These are phyloP conservation scores for Stereocaulon alpinum DNA, from an alignment of 495 filamentous ascomycete genomes.

Conservation along the genomic window DNA sequence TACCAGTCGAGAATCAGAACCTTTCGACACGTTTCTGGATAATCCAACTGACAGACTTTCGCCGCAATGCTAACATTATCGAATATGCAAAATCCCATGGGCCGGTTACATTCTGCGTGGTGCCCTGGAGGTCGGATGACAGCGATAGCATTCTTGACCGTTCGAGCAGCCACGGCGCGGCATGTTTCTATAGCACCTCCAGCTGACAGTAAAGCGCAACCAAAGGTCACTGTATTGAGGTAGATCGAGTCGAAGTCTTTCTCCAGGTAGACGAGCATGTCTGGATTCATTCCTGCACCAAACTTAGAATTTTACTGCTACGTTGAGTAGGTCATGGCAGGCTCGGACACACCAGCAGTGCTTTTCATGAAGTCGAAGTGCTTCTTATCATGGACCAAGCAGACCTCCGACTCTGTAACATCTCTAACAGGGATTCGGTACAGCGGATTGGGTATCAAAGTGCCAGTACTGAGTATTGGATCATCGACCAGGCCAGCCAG, in stretches of 20 bases:
- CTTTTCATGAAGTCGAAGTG: slow-evolving; percentile 70
- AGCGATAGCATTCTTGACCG: slow-evolving; percentile 87
- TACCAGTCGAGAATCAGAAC: slow-evolving; percentile 94
- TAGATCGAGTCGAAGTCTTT: slow-evolving; percentile 76
- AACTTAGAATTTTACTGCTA: not conserved
- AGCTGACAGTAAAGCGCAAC: slow-evolving; percentile 72
- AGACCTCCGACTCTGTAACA: slow-evolving; percentile 68
- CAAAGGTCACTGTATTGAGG: slow-evolving; percentile 69
- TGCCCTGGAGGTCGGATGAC: slow-evolving; percentile 92
- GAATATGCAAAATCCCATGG: slow-evolving; percentile 94
- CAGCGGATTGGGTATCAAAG: slow-evolving; percentile 51
- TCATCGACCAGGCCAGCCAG: slow-evolving; percentile 64
- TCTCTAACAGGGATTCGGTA: slow-evolving; percentile 63
- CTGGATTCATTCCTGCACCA: slow-evolving; percentile 14
- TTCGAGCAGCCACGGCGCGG: slow-evolving; percentile 64
- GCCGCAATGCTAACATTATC: slow-evolving; percentile 94
- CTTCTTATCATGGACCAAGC: slow-evolving; percentile 57
- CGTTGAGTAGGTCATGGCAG: slow-evolving; percentile 18
- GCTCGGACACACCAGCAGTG: slow-evolving; percentile 39
- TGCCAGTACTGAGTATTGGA: slow-evolving; percentile 33
- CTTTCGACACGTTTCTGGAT: slow-evolving; percentile 70
- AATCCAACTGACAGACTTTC: slow-evolving; percentile 65
- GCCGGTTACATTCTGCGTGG: slow-evolving; percentile 72
- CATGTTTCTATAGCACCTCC: slow-evolving; percentile 94
- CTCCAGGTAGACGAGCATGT: slow-evolving; percentile 54